phyloP scores from a whole-genome alignment of 768 basidiomycete species.

The Xerocomus spinulosus region DNA sequence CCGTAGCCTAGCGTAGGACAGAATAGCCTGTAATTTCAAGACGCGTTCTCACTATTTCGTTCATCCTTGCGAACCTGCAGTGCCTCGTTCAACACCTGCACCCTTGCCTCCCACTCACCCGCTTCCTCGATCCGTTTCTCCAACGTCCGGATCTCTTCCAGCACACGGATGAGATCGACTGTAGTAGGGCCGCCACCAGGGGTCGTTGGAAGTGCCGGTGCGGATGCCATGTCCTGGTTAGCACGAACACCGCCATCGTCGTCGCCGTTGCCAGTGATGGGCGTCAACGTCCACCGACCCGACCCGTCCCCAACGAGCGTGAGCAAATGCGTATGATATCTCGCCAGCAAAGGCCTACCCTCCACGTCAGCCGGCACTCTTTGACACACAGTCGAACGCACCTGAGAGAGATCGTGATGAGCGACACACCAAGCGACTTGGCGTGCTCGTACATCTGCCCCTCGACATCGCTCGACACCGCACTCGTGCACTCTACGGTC shows the following conservation, averaged over 20 bases:
- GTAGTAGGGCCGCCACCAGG: constrained; percentile 2
- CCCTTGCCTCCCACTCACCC: constrained; percentile 24
- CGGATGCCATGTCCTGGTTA: background rate
- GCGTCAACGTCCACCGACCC: constrained; percentile 65
- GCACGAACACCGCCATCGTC: background rate
- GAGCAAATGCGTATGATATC: constrained; percentile 85
- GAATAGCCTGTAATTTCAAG: no score
- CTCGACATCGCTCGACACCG: constrained; percentile 94
- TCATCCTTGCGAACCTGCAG: constrained; percentile 25
- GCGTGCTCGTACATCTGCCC: constrained; percentile 93
- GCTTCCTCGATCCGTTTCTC: constrained; percentile 24
- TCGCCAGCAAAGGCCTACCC: constrained; percentile 74
- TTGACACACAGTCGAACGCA: constrained; percentile 27
- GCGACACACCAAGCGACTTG: constrained; percentile 82
- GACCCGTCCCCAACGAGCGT: constrained; percentile 70
- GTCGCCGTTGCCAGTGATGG: constrained; percentile 32
- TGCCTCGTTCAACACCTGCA: constrained; percentile 23
- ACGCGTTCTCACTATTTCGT: no score
- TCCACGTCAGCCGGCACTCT: background rate
- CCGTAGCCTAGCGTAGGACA: no score
- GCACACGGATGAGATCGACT: constrained; percentile 19
- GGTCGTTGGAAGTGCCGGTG: background rate
- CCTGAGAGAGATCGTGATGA: constrained; percentile 91
- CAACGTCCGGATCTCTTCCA: constrained; percentile 26
- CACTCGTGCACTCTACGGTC: constrained; percentile 92